Evolutionary conservation across 164 flowering plant species (phyloP).

Genomic region (Macadamia tetraphylla): DNA sequence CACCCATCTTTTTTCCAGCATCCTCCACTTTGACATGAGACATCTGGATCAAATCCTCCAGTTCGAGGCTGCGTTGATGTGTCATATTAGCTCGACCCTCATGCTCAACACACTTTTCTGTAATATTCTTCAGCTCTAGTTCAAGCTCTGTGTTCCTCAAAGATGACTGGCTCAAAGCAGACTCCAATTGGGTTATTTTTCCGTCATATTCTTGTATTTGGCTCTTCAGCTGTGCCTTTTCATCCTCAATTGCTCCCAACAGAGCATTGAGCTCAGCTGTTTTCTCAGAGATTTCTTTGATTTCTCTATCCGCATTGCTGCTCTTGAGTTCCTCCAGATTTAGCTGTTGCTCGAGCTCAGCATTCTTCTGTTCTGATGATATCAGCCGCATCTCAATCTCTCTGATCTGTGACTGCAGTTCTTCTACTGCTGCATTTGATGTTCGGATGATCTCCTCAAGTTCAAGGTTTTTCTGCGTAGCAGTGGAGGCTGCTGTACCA

Average conservation of each 20-base stretch:
- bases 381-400: conserved; percentile 44
- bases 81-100: conserved; percentile 54
- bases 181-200: conserved; percentile 45
- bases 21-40: conserved; percentile 64
- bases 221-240: conserved; percentile 30
- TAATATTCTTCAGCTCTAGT: conserved; percentile 44
- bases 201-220: conserved; percentile 41
- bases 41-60: conserved; percentile 61
- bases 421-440: conserved; percentile 56
- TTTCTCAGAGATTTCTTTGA: conserved; percentile 41
- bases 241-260: conserved; percentile 43
- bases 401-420: conserved; percentile 44
- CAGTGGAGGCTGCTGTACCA: conserved; percentile 38
- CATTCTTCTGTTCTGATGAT: conserved; percentile 51
- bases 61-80: conserved; percentile 66
- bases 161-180: conserved; percentile 37
- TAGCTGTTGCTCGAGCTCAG: conserved; percentile 63
- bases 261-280: conserved; percentile 29
- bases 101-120: conserved; percentile 54
- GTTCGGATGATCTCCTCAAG: conserved; percentile 49
- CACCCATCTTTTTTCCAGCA: conserved; percentile 49
- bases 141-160: conserved; percentile 49
- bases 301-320: conserved; percentile 47
- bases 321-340: conserved; percentile 43
- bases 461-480: conserved; percentile 51